A percentile compares a stretch with the other conserved stretches of the same genome.
phyloP scores from a whole-genome alignment of 768 basidiomycete species.

The Candolleomyces aberdarensis region DNA sequence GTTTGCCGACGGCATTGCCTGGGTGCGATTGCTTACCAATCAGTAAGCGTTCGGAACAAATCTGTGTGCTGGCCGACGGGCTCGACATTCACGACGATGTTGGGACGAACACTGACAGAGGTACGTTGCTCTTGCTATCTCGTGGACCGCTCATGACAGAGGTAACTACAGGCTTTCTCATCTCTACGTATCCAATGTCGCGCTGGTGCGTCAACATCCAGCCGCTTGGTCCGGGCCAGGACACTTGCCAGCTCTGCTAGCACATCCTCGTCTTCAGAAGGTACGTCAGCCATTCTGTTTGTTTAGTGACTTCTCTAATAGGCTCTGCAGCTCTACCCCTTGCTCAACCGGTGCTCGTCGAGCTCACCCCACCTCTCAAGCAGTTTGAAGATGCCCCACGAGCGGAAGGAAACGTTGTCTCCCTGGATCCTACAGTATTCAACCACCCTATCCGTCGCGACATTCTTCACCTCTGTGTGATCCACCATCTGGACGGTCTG shows the following conservation, averaged over 20 bases:
- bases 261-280: conserved; percentile 1
- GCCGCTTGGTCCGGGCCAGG: background rate
- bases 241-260: background rate
- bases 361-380: conserved; percentile 58
- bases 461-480: conserved; percentile 89
- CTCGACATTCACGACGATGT: conserved; percentile 11
- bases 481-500: conserved; percentile 81
- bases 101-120: conserved; percentile 10
- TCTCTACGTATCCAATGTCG: background rate
- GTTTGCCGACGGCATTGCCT: conserved; percentile 18
- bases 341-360: conserved; percentile 51
- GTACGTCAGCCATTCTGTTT: background rate
- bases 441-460: conserved; percentile 85
- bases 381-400: conserved; percentile 37
- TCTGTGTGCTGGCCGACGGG: conserved; percentile 2
- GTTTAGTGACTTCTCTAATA: background rate
- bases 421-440: conserved; percentile 81
- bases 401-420: conserved; percentile 47
- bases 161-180: background rate
- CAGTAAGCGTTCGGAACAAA: conserved; percentile 16
- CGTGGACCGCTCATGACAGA: background rate
- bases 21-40: background rate
- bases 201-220: background rate
- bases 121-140: conserved; percentile 1
- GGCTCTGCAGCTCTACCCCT: conserved; percentile 32